Evolutionary conservation across 768 basidiomycete species (phyloP).

Genomic region (Leccinellum luteum): DNA sequence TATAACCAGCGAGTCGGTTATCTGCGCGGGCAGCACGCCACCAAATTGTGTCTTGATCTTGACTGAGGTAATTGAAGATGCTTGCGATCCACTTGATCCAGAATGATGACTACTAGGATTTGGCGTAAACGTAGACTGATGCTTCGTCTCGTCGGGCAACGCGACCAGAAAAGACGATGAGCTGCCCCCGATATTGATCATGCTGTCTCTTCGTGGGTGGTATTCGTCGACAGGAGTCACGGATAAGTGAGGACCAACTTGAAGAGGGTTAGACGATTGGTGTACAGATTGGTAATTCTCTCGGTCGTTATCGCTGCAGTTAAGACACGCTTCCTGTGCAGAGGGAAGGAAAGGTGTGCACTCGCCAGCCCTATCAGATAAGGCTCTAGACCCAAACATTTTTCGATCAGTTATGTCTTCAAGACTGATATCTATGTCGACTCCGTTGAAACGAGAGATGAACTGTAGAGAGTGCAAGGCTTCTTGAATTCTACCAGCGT

Average conservation of each 20-base stretch:
- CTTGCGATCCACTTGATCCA: constrained; percentile 18
- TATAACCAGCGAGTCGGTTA: constrained; percentile 47
- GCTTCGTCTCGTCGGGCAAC: constrained; percentile 17
- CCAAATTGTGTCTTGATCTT: constrained; percentile 40
- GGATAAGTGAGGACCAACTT: constrained; percentile 25
- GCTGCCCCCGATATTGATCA: constrained; percentile 29
- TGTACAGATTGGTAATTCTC: constrained; percentile 29
- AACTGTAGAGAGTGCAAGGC: constrained; percentile 79
- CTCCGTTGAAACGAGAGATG: constrained; percentile 86
- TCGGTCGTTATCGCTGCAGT: constrained; percentile 14
- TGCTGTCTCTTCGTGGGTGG: constrained; percentile 19
- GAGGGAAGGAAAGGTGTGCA: constrained; percentile 27
- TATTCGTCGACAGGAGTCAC: constrained; percentile 25
- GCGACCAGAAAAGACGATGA: constrained; percentile 14
- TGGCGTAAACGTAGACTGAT: not conserved
- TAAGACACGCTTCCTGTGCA: constrained; percentile 11
- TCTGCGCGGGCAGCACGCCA: constrained; percentile 47
- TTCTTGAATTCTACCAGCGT: constrained; percentile 80
- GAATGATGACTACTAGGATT: constrained; percentile 28
- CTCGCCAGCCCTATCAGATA: constrained; percentile 18
- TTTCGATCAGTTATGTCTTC: constrained; percentile 64
- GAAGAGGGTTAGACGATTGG: constrained; percentile 29
- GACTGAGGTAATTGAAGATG: constrained; percentile 40
- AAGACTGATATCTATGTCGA: constrained; percentile 59
- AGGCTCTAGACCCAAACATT: constrained; percentile 17